A percentile compares a stretch with the other conserved stretches of the same genome.
phyloP scores from a whole-genome alignment of 208 protist genomes.

The Wallacemonas sp. region DNA sequence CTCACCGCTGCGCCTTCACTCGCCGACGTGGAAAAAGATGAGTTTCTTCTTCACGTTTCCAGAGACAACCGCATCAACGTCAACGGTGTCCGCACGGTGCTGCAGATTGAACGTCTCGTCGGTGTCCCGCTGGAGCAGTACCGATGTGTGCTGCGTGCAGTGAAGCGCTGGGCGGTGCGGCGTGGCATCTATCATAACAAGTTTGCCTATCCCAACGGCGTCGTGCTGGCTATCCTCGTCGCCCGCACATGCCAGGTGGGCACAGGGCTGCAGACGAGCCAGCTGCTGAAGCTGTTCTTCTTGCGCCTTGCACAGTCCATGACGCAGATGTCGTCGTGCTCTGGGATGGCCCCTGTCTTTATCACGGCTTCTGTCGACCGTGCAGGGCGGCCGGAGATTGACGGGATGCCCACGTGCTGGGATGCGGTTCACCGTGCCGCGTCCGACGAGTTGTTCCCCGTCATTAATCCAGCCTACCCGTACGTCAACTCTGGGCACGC shows the following conservation, averaged over 20 bases:
- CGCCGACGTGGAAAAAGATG: conserved; percentile 48
- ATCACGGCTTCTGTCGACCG: conserved; percentile 38
- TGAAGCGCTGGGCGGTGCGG: conserved; percentile 78
- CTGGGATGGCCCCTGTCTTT: conserved; percentile 47
- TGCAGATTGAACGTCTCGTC: conserved; percentile 60
- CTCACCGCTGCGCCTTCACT: conserved; percentile 46
- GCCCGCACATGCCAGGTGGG: conserved; percentile 94
- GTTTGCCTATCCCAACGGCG: conserved; percentile 95
- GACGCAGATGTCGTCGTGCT: background rate
- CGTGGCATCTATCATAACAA: conserved; percentile 95
- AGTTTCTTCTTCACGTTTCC: conserved; percentile 57
- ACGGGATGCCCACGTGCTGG: conserved; percentile 71
- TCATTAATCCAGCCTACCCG: conserved; percentile 97
- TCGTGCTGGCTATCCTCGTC: conserved; percentile 95
- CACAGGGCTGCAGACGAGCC: conserved; percentile 69
- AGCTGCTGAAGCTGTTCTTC: conserved; percentile 90
- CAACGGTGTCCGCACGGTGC: conserved; percentile 76
- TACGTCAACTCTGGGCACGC: conserved; percentile 95
- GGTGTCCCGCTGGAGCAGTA: conserved; percentile 44
- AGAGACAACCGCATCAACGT: conserved; percentile 48
- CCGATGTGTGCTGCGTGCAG: conserved; percentile 52
- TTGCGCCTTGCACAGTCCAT: no score
- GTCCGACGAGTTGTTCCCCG: conserved; percentile 89
- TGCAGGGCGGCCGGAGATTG: conserved; percentile 20
- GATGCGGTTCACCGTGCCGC: conserved; percentile 30